These are phyloP conservation scores for Gelatoporia subvermispora DNA, from an alignment of 768 basidiomycete species.

Conservation along the genomic window DNA sequence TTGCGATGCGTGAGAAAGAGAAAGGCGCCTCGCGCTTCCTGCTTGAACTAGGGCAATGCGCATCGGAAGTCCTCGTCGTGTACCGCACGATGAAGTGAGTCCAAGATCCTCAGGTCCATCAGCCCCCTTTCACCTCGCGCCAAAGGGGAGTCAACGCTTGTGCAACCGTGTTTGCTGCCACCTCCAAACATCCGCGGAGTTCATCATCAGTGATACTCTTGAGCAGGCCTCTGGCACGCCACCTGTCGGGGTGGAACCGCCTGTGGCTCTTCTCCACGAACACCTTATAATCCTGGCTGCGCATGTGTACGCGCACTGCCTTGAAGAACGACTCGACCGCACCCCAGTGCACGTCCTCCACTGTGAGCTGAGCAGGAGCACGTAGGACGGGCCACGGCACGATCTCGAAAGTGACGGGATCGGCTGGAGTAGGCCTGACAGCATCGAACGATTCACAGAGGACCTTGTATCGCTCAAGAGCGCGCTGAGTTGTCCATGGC, in stretches of 20 bases:
- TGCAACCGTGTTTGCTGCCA: constrained; percentile 66
- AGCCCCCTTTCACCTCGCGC: constrained; percentile 20
- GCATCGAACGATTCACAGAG: constrained; percentile 62
- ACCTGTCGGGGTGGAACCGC: constrained; percentile 77
- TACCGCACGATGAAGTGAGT: too few relatives aligned
- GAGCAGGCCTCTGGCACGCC: constrained; percentile 64
- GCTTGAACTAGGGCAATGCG: too few relatives aligned
- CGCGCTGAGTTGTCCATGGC: constrained; percentile 59
- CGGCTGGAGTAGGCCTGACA: constrained; percentile 46
- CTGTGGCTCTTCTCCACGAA: constrained; percentile 69
- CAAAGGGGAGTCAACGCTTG: constrained; percentile 72
- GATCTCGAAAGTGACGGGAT: constrained; percentile 52
- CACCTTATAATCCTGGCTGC: constrained; percentile 54
- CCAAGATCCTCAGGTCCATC: neutral
- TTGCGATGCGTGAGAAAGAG: too few relatives aligned
- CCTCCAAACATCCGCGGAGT: constrained; percentile 56
- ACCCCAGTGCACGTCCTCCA: constrained; percentile 68
- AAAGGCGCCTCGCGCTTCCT: too few relatives aligned
- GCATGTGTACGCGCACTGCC: constrained; percentile 46
- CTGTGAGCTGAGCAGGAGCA: constrained; percentile 43
- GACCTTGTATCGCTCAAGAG: constrained; percentile 63
- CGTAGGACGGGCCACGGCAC: constrained; percentile 76
- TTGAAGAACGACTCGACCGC: constrained; percentile 70
- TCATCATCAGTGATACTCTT: constrained; percentile 52
- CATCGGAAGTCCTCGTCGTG: too few relatives aligned